These are phyloP conservation scores for Gymnopilus dilepis DNA, from an alignment of 768 basidiomycete species.

Conservation along the genomic window DNA sequence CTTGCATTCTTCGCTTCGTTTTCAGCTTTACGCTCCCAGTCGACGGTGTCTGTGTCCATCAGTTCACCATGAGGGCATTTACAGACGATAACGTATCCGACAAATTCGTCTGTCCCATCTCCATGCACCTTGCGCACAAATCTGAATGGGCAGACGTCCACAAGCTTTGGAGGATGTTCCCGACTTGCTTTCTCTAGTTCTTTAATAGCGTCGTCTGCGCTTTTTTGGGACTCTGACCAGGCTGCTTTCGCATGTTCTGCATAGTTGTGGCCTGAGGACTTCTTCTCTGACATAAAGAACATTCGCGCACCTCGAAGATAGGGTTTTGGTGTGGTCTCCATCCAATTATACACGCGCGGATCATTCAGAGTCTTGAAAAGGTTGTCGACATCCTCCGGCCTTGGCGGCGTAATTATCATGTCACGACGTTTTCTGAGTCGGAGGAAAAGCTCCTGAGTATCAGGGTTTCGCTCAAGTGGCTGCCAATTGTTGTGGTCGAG, in stretches of 20 bases:
- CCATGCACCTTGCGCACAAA: conserved; percentile 57
- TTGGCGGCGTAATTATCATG: conserved; percentile 64
- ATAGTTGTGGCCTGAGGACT: neutral
- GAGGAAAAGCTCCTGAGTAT: conserved; percentile 48
- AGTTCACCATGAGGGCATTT: conserved; percentile 29
- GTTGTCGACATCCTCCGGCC: conserved; percentile 45
- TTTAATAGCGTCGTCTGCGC: neutral
- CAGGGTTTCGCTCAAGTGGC: conserved; percentile 37
- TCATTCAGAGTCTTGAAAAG: conserved; percentile 52
- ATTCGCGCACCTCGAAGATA: conserved; percentile 43
- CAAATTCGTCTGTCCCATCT: conserved; percentile 57
- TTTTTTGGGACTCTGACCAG: neutral
- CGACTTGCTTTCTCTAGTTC: neutral
- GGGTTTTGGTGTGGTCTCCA: conserved; percentile 57
- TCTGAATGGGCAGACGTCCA: conserved; percentile 21
- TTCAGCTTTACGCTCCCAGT: conserved; percentile 41
- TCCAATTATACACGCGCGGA: conserved; percentile 46
- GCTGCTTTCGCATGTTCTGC: neutral
- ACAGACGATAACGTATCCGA: conserved; percentile 51
- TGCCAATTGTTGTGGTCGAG: neutral
- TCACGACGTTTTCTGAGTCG: conserved; percentile 52
- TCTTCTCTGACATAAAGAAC: neutral
- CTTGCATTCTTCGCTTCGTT: conserved; percentile 44
- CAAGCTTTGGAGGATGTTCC: neutral
- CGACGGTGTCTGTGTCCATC: conserved; percentile 23